Conservation (phyloP, 1,139 yeast species). For the Saccharomyces hybrid region DNA sequence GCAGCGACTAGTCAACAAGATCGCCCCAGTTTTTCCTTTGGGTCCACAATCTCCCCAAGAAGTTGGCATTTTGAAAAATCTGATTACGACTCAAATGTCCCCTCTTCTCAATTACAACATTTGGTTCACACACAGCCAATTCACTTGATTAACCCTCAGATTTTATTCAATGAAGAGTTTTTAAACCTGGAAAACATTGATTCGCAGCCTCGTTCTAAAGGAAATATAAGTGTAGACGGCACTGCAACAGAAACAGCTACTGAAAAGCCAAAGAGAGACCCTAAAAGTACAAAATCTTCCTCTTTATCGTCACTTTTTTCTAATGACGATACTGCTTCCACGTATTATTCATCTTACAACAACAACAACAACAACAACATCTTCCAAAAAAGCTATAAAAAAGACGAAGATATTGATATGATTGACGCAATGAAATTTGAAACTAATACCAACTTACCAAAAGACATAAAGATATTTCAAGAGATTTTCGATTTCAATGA, state of each 20-base stretch:
- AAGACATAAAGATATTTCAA: background rate
- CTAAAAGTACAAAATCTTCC: constrained; percentile 5
- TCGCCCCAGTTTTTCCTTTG: background rate
- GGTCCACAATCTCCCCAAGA: background rate
- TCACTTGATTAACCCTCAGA: constrained; percentile 2
- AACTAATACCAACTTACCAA: background rate
- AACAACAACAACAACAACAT: background rate
- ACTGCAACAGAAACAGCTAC: background rate
- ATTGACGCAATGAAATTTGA: background rate
- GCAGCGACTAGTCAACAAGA: background rate
- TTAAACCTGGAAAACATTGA: background rate
- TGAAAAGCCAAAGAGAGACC: background rate
- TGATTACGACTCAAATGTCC: background rate
- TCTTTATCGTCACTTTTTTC: constrained; percentile 6
- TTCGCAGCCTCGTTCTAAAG: constrained; percentile 1
- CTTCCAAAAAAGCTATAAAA: background rate
- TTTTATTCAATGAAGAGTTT: background rate
- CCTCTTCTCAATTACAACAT: constrained; percentile 1
- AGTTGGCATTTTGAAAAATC: background rate
- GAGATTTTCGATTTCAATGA: background rate
- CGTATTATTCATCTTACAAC: background rate
- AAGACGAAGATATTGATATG: background rate
- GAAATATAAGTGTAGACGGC: background rate
- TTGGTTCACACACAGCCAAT: constrained; percentile 9
- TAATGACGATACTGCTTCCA: constrained; percentile 1